These are phyloP conservation scores for Syzygium syzygioides DNA, from an alignment of 441 rosid genomes.

Conservation along the genomic window DNA sequence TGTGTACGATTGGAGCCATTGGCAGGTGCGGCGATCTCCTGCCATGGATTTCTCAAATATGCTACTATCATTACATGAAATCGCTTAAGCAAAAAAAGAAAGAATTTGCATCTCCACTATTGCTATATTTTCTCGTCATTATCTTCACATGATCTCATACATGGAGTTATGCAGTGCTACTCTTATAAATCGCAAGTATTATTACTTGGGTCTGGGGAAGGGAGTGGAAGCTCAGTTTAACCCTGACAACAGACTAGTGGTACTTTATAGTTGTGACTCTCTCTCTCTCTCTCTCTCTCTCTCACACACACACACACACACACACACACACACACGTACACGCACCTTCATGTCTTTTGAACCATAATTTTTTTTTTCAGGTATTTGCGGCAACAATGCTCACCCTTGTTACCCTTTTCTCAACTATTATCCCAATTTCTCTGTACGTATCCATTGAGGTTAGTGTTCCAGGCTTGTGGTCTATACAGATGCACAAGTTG, in stretches of 20 bases:
- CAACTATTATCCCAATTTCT: constrained; percentile 95
- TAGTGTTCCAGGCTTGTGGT: constrained; percentile 11
- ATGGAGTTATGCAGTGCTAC: constrained; percentile 64
- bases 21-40: constrained; percentile 55
- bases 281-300: neutral
- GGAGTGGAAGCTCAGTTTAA: constrained; percentile 43
- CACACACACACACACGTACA: neutral
- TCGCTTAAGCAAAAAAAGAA: neutral
- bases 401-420: constrained; percentile 91
- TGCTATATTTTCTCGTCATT: neutral
- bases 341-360: neutral
- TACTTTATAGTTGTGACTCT: constrained; percentile 23
- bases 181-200: constrained; percentile 66
- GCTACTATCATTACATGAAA: neutral
- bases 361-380: constrained; percentile 35
- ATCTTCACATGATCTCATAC: constrained; percentile 4
- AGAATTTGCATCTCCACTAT: neutral
- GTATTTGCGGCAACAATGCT: constrained; percentile 74
- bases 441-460: constrained; percentile 99
- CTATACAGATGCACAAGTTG: constrained; percentile 1
- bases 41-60: neutral
- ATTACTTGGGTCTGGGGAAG: constrained; percentile 58
- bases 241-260: constrained; percentile 62
- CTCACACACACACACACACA: neutral
- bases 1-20: constrained; percentile 87